Evolutionary conservation across 23 red algal species (phyloP).

Genomic region (Gracilaria gracilis): DNA sequence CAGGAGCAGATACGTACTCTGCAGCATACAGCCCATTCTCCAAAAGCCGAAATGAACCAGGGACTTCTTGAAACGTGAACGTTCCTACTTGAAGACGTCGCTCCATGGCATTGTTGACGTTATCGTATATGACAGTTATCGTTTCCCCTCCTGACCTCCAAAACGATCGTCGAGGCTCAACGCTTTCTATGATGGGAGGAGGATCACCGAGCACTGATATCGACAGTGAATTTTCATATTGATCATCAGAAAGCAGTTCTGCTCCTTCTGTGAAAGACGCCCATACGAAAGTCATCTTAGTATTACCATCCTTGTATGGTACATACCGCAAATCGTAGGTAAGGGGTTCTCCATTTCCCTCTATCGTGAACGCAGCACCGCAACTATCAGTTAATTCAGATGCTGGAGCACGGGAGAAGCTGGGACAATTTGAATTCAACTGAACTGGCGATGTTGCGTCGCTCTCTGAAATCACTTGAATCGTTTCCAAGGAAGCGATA

Average conservation of each 20-base stretch:
- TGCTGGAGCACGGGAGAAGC: neutral
- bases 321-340: conserved; percentile 33
- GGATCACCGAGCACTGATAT: conserved; percentile 61
- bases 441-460: conserved; percentile 58
- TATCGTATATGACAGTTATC: conserved; percentile 42
- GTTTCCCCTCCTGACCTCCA: conserved; percentile 51
- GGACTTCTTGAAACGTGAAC: conserved; percentile 35
- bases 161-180: neutral
- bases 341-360: neutral
- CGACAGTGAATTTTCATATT: conserved; percentile 22
- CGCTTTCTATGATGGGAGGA: conserved; percentile 45
- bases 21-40: conserved; percentile 52
- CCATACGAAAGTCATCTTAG: conserved; percentile 35
- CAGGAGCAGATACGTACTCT: conserved; percentile 26
- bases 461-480: neutral
- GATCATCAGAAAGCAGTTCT: conserved; percentile 24
- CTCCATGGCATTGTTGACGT: conserved; percentile 21
- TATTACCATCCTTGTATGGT: conserved; percentile 51
- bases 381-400: neutral
- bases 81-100: conserved; percentile 34
- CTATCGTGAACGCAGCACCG: neutral
- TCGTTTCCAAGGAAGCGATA: conserved; percentile 12
- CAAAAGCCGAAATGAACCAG: conserved; percentile 39
- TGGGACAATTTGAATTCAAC: neutral
- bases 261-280: neutral